Base-by-base conservation (phyloP, 495 filamentous ascomycete species). In the Sphaerosporella brunnea region DNA sequence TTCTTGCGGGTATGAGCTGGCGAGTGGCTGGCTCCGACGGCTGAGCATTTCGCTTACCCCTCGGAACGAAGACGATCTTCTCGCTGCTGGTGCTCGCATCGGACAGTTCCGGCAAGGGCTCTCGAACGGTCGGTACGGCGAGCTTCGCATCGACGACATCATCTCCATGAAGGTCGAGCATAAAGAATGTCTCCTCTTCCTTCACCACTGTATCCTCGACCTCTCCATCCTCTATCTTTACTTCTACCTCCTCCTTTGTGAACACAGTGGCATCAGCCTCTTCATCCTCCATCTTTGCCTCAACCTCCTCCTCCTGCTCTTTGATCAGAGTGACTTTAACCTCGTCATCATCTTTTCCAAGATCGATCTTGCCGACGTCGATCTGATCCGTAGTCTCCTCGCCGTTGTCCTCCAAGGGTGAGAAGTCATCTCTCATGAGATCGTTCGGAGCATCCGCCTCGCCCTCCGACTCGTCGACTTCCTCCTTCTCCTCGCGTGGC, bases 31-130 rank as follows among this genome's bases (percentile, higher is more conserved):
- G 18, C 40, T 24, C n/a, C 8, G 40, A 18, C 21, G 19, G 40
- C 24, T 10, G 23, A 11, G 13, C 21, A 20, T 23, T 23, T 25
- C 40, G 40, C 2, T 36, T 40, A n/a, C 38, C 49, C 16, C 51
- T 50, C 1, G 58, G 58, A 18, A 61, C 39, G 42, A 61, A 61
- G 13, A 61, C 53, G 32, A 61, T 61, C 15, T 47, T 44, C 25
- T 61, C 58, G 18, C 50, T 56, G 4, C 23, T 36, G 7, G 52
- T 51, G 9, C 49, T 53, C 8, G 43, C 51, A 15, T 16, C 26
- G 32, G 49, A 51, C 7, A 42, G 42, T 11, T 4, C 35, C 3
- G 45, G 58, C 3, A 39, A 51, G 3, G 48, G 50, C 19, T 44
- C 47, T 23, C 53, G 53, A 9, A 24, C 36, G n/a, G 47, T 44